Evolutionary conservation across 768 basidiomycete species (phyloP).

Genomic region (Tulasnella sp.): DNA sequence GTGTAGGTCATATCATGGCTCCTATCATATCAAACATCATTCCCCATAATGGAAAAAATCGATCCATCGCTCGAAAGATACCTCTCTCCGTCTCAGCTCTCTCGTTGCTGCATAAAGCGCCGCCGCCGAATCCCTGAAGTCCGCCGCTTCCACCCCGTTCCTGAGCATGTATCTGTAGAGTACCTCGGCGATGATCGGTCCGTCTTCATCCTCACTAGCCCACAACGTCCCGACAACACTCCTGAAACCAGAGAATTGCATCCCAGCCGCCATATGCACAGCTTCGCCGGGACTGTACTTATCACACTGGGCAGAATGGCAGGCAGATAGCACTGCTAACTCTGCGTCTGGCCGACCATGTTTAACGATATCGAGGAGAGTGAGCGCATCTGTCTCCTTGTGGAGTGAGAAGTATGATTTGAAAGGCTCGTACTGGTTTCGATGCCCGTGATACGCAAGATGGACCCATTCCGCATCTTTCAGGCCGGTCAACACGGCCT

Average conservation of each 20-base stretch:
- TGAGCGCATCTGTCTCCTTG: neutral
- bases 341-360: constrained; percentile 1
- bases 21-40: no score
- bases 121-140: no score
- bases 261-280: constrained; percentile 1
- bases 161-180: constrained; percentile 4
- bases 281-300: neutral
- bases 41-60: no score
- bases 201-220: constrained; percentile 9
- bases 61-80: no score
- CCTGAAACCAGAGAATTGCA: constrained; percentile 3
- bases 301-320: neutral
- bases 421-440: neutral
- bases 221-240: no score
- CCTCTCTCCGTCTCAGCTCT: no score
- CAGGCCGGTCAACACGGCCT: neutral
- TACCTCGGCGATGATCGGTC: constrained; percentile 1
- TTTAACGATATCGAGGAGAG: neutral
- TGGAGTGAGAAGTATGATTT: neutral
- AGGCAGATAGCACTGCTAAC: neutral
- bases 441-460: constrained; percentile 3
- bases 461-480: constrained; percentile 3
- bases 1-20: no score
- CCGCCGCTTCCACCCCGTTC: no score
- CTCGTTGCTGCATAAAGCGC: no score